Evolutionary conservation across 169 alveolate genomes (phyloP).

Genomic region (Sarcocystis neurona): DNA sequence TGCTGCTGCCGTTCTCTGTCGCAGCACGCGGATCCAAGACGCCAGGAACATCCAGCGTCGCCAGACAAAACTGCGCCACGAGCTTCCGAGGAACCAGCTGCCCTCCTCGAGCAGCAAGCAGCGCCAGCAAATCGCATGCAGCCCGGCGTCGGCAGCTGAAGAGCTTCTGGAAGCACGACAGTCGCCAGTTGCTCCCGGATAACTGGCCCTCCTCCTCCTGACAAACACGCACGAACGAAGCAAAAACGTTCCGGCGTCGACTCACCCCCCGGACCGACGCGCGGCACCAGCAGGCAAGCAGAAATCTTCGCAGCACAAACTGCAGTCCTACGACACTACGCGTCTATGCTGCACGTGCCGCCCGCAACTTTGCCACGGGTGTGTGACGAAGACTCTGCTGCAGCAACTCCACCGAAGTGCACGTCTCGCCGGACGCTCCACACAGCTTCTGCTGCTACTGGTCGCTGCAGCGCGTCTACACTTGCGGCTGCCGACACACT

Average conservation of each 20-base stretch:
- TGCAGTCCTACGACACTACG: no score
- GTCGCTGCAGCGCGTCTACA: background rate
- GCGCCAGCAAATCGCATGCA: constrained; percentile 51
- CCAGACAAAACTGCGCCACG: constrained; percentile 48
- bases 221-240: background rate
- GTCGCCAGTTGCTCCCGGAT: constrained; percentile 24
- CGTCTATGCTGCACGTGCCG: no score
- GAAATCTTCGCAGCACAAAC: no score
- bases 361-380: no score
- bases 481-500: background rate
- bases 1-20: background rate
- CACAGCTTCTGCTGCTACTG: constrained; percentile 8
- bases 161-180: constrained; percentile 41
- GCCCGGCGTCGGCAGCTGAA: constrained; percentile 40
- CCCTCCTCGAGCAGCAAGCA: constrained; percentile 48
- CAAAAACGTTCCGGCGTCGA: background rate
- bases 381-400: no score
- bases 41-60: constrained; percentile 3
- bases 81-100: constrained; percentile 47
- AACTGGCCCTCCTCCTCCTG: background rate
- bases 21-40: background rate
- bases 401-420: no score
- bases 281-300: background rate
- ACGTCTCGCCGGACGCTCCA: background rate
- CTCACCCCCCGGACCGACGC: background rate